These are phyloP conservation scores for Eimeria sp. DNA, from an alignment of 169 alveolate species.

Conservation along the genomic window DNA sequence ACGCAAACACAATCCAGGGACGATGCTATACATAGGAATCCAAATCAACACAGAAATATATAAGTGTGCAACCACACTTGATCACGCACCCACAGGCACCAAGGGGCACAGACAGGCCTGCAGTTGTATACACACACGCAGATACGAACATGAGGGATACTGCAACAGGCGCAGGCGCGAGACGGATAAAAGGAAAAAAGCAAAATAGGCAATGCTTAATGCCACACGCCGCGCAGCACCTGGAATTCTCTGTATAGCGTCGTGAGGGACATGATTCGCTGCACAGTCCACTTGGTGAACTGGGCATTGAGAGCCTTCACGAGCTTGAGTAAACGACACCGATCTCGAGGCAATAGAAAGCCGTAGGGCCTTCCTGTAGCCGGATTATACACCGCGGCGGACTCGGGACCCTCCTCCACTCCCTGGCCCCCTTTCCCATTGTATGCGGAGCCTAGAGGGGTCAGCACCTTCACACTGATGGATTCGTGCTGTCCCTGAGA, in stretches of 20 bases:
- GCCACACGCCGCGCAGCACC: slow-evolving; percentile 21
- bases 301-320: slow-evolving; percentile 68
- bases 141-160: neutral
- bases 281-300: slow-evolving; percentile 73
- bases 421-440: neutral
- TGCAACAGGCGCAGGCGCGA: neutral
- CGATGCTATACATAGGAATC: neutral
- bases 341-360: slow-evolving; percentile 40
- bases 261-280: slow-evolving; percentile 82
- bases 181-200: too few relatives aligned
- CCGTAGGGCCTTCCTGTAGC: slow-evolving; percentile 70
- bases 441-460: slow-evolving; percentile 65
- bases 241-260: slow-evolving; percentile 81
- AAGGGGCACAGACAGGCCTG: neutral
- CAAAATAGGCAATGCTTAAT: neutral
- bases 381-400: slow-evolving; percentile 26
- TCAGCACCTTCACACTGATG: slow-evolving; percentile 73
- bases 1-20: neutral
- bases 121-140: neutral
- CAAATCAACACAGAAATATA: neutral
- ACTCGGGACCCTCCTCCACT: neutral
- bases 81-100: neutral
- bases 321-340: slow-evolving; percentile 57
- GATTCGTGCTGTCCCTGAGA: slow-evolving; percentile 71
- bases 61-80: neutral